phyloP scores from a whole-genome alignment of 495 filamentous ascomycete genomes.

The Penicillium bialowiezense region DNA sequence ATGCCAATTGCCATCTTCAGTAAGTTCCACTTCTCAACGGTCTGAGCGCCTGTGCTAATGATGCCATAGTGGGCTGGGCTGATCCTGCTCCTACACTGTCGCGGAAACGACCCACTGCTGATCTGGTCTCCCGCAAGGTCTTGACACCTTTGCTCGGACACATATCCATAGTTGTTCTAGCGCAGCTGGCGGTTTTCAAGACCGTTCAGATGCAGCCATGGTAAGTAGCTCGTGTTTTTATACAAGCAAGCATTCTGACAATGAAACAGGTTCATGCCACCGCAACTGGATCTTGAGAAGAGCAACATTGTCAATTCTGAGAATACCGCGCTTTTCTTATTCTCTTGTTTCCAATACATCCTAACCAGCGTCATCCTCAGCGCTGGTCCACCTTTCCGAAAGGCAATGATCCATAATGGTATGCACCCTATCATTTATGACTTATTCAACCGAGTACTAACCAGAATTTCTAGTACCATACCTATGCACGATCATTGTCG shows the following conservation, averaged over 20 bases:
- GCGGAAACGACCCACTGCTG: conserved; percentile 84
- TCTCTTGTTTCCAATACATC: conserved; percentile 94
- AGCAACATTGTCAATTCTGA: conserved; percentile 87
- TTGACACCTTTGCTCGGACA: conserved; percentile 87
- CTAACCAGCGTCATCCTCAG: conserved; percentile 83
- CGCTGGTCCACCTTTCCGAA: conserved; percentile 84
- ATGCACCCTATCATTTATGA: conserved; percentile 25
- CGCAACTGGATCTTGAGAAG: conserved; percentile 67
- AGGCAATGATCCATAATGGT: conserved; percentile 78
- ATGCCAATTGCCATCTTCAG: conserved; percentile 96
- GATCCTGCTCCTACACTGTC: conserved; percentile 75
- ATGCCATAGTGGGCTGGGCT: conserved; percentile 80
- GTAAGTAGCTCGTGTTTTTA: conserved; percentile 38
- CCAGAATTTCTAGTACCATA: conserved; percentile 57
- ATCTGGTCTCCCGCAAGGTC: conserved; percentile 90
- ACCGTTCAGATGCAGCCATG: conserved; percentile 73
- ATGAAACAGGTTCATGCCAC: conserved; percentile 68
- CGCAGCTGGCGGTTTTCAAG: conserved; percentile 71
- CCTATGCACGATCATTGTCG: conserved; percentile 67
- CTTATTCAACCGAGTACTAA: not conserved
- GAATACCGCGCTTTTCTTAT: conserved; percentile 84
- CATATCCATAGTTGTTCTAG: conserved; percentile 74
- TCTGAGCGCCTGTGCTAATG: not conserved
- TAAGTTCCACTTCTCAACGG: conserved; percentile 36
- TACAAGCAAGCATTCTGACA: conserved; percentile 5